These are phyloP conservation scores for Ustilago shanxiensis DNA, from an alignment of 1,284 basidiomycete genomes.

Conservation along the genomic window DNA sequence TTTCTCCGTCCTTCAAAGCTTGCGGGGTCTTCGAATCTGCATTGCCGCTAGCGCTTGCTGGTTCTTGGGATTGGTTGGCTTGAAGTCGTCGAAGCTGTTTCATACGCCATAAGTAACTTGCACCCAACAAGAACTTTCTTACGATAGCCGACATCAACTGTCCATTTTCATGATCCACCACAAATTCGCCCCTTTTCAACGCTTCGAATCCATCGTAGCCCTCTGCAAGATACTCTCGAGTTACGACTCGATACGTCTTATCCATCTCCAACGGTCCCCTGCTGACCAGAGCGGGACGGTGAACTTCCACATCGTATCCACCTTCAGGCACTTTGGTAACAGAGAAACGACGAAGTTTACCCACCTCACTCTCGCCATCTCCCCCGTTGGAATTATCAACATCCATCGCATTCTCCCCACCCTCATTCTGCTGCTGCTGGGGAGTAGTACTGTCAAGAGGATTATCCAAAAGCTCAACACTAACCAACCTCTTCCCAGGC, in stretches of 20 bases:
- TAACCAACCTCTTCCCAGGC: constrained; percentile 55
- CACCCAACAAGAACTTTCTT: constrained; percentile 84
- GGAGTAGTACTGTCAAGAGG: constrained; percentile 29
- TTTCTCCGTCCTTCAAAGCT: neutral
- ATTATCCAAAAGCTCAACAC: constrained; percentile 57
- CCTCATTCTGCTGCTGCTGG: neutral
- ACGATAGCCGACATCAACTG: constrained; percentile 84
- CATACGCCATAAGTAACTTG: constrained; percentile 59
- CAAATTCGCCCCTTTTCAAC: constrained; percentile 78
- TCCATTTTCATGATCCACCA: constrained; percentile 88
- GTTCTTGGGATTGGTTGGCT: constrained; percentile 1
- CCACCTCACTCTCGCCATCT: constrained; percentile 15
- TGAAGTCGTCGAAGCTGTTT: constrained; percentile 48
- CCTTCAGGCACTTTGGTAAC: constrained; percentile 37
- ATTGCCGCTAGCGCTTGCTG: neutral
- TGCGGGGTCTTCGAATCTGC: neutral
- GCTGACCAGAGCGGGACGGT: constrained; percentile 39
- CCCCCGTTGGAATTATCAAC: constrained; percentile 11
- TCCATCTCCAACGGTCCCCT: constrained; percentile 49
- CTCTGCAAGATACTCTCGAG: constrained; percentile 80
- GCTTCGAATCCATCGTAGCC: constrained; percentile 81
- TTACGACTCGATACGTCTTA: constrained; percentile 79
- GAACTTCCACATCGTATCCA: constrained; percentile 50
- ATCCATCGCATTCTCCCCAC: constrained; percentile 31
- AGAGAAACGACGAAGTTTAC: constrained; percentile 30